Evolutionary conservation across 2,329 filamentous ascomycete species (phyloP), one percentile per base, ranked within the genome.

Genomic region (Orbilia javanica): DNA sequence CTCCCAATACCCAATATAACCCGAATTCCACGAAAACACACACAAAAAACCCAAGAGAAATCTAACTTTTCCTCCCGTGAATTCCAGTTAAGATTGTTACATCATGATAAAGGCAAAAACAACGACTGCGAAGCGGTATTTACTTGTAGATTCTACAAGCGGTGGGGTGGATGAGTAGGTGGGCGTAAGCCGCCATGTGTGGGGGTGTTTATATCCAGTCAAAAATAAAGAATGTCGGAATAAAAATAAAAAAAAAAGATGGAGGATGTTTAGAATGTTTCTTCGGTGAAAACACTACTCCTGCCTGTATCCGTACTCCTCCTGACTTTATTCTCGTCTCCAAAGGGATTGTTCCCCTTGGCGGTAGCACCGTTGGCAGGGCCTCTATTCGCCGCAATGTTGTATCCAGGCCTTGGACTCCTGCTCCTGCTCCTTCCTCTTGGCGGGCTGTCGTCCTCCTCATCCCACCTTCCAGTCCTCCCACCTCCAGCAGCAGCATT

Each of bases 211-310:
- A 39, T 39, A 5, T 15, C 11, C 36, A 36, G 5, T 5, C 11
- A 39, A 39, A 39, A 15, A n/a, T n/a, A 39, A 39, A 39, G 34
- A 42, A 60, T 60, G 55, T 11, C 11, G 4, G 1, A 36, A 42
- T 15, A 11, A n/a, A 25, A 27, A 27, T 2, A 20, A 18, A 25
- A 34, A 31, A 10, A 13, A 42, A 42, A 42, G 15, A 42, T 1
- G n/a, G n/a, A n/a, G n/a, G n/a, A n/a, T n/a, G n/a, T 50, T 57
- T 63, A 77, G 60, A 77, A 77, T 1, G 73, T 52, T 25, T 77
- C 73, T 36, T 77, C 73, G 3, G 66, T 70, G n/a, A 77, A 77
- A 25, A 77, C 73, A 18, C 73, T 77, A 70, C 73, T 77, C 50
- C 73, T 46, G 0, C 73, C 73, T 3, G 73, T 77, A 71, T 77